Evolutionary conservation across 2,329 filamentous ascomycete genomes (phyloP).

Genomic region (Neoscytalidium dimidiatum): DNA sequence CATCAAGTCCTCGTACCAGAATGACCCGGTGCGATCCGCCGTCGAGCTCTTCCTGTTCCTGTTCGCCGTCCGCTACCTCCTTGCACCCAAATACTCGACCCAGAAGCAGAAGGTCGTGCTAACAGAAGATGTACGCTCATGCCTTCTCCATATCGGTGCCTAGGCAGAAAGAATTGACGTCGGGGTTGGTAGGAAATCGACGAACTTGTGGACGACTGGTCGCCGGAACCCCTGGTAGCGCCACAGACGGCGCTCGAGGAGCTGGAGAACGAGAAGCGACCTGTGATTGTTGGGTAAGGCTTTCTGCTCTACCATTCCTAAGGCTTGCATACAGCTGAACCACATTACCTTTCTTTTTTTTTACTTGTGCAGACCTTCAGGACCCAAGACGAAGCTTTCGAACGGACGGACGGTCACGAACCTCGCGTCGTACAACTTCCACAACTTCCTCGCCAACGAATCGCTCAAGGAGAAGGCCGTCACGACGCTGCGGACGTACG

Average conservation of each 20-base stretch:
- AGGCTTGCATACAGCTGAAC: background rate
- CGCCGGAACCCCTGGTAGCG: constrained; percentile 84
- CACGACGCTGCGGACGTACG: constrained; percentile 89
- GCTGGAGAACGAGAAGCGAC: constrained; percentile 78
- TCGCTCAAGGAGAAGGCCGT: constrained; percentile 93
- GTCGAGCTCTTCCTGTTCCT: constrained; percentile 93
- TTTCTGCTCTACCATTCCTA: background rate
- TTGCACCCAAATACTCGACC: constrained; percentile 90
- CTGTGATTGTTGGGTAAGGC: constrained; percentile 85
- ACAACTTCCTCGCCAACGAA: constrained; percentile 94
- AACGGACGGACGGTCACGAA: constrained; percentile 92
- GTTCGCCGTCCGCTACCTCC: constrained; percentile 91
- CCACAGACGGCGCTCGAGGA: constrained; percentile 74
- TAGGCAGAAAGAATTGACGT: background rate
- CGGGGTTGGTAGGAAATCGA: constrained; percentile 73
- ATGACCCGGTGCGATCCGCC: constrained; percentile 90
- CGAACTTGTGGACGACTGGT: constrained; percentile 95
- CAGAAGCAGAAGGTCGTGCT: constrained; percentile 87
- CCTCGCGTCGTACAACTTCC: constrained; percentile 94
- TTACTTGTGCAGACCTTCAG: constrained; percentile 71
- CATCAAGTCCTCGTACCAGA: constrained; percentile 95
- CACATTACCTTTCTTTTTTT: background rate
- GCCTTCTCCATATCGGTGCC: no score
- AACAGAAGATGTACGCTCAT: constrained; percentile 63
- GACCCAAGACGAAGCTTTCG: constrained; percentile 83